phyloP scores from a whole-genome alignment of 768 basidiomycete species.

The Lenzites betulinus region DNA sequence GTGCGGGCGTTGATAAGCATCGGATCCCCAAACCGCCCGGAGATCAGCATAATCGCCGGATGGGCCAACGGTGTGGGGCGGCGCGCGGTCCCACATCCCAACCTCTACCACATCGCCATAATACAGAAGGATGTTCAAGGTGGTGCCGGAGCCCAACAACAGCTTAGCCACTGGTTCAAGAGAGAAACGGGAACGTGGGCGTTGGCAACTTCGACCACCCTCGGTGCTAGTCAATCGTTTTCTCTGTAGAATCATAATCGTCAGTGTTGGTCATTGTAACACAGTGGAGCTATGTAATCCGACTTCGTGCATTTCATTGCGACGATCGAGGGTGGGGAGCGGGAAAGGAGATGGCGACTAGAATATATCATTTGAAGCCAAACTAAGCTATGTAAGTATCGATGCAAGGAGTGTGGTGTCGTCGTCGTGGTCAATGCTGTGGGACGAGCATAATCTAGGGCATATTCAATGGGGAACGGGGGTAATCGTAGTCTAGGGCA shows the following conservation, averaged over 20 bases:
- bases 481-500: too few species aligned
- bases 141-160: background rate
- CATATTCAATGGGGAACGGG: too few species aligned
- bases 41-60: background rate
- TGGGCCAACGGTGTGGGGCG: background rate
- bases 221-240: background rate
- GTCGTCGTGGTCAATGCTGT: too few species aligned
- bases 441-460: too few species aligned
- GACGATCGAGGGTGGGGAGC: too few species aligned
- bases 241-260: background rate
- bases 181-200: background rate
- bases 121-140: background rate
- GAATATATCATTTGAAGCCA: too few species aligned
- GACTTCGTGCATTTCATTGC: too few species aligned
- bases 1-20: background rate
- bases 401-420: too few species aligned
- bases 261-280: too few species aligned
- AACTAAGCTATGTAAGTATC: too few species aligned
- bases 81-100: background rate
- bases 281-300: too few species aligned
- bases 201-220: background rate
- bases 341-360: too few species aligned
- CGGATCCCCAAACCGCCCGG: background rate
- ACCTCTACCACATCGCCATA: background rate
- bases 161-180: conserved; percentile 2